Evolutionary conservation across 1,284 basidiomycete genomes (phyloP).

Genomic region (Papiliotrema laurentii): DNA sequence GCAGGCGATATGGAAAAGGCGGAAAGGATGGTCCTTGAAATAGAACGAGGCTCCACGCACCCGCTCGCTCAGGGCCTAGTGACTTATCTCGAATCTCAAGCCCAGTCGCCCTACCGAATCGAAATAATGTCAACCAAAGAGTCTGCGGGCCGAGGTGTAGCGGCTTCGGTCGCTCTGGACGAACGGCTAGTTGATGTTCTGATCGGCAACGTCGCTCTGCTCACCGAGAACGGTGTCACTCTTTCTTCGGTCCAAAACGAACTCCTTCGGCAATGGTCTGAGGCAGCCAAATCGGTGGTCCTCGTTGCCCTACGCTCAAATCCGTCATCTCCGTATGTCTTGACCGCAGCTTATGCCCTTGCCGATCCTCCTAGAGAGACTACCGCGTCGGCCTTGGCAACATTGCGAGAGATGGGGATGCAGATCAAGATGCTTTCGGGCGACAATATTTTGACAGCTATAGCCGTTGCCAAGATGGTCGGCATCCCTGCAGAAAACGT

Average conservation of each 20-base stretch:
- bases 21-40: constrained; percentile 31
- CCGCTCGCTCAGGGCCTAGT: constrained; percentile 62
- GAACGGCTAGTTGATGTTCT: constrained; percentile 4
- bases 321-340: constrained; percentile 27
- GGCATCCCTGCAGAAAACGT: constrained; percentile 45
- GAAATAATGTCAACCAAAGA: neutral
- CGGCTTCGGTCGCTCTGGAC: constrained; percentile 51
- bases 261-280: constrained; percentile 53
- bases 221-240: constrained; percentile 54
- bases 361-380: constrained; percentile 64
- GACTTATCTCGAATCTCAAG: constrained; percentile 44
- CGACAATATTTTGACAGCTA: constrained; percentile 47
- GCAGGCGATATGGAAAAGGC: neutral
- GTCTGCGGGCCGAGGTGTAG: constrained; percentile 57
- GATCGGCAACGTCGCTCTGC: constrained; percentile 65
- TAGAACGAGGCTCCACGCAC: constrained; percentile 65
- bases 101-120: neutral
- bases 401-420: constrained; percentile 56
- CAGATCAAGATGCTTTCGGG: constrained; percentile 74
- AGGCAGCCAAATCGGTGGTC: constrained; percentile 64
- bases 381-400: constrained; percentile 54
- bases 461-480: constrained; percentile 40
- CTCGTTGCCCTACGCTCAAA: constrained; percentile 53
- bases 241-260: constrained; percentile 43
- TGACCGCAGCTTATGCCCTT: constrained; percentile 60